Evolutionary conservation across 345 rosid species (phyloP).

Genomic region (Boechera retrofracta): DNA sequence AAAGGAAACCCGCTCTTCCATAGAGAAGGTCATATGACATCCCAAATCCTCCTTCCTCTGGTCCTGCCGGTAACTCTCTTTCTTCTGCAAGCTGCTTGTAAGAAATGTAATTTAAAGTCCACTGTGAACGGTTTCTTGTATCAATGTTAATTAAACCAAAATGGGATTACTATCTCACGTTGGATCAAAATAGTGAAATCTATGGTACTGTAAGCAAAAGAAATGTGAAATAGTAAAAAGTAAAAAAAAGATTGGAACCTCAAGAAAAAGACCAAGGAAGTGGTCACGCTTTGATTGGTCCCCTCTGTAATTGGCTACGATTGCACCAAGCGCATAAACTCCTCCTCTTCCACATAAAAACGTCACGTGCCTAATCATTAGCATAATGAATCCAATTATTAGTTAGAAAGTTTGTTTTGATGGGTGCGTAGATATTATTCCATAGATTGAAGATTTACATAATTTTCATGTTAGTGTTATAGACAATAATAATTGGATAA

Average conservation of each 20-base stretch:
- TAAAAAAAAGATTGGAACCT: conserved; percentile 46
- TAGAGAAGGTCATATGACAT: conserved; percentile 94
- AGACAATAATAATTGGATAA: not conserved
- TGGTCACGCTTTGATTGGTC: conserved; percentile 57
- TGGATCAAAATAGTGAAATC: not conserved
- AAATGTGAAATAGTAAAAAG: conserved; percentile 3
- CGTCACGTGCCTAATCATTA: conserved; percentile 68
- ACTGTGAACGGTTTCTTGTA: not conserved
- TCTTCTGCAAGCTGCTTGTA: conserved; percentile 70
- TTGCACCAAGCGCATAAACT: conserved; percentile 77
- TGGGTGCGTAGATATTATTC: not conserved
- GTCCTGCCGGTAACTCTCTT: conserved; percentile 84
- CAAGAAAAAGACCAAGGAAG: conserved; percentile 63
- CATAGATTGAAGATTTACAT: not conserved
- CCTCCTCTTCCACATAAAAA: conserved; percentile 95
- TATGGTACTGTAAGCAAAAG: not conserved
- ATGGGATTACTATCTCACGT: not conserved
- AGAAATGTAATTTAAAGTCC: not conserved
- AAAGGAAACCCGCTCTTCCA: conserved; percentile 93
- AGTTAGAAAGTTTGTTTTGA: not conserved
- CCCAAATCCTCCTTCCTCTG: conserved; percentile 94
- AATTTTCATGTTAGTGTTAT: not conserved
- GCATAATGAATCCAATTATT: not conserved
- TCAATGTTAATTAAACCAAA: not conserved
- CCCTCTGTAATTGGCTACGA: conserved; percentile 59